Evolutionary conservation across 345 rosid species (phyloP).

Genomic region (Brassica nigra): DNA sequence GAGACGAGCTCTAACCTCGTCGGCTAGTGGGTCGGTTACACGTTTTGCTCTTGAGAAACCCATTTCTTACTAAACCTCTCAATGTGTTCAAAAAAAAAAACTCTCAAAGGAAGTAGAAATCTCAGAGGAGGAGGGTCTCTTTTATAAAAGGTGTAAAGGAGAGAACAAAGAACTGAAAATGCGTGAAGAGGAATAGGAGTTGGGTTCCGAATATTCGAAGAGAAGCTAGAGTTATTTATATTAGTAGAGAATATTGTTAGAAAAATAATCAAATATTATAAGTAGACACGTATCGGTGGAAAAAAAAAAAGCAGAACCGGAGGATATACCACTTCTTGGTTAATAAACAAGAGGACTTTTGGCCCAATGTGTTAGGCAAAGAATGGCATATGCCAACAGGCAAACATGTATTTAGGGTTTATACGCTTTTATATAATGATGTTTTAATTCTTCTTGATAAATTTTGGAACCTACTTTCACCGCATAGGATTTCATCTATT

Average conservation of each 20-base stretch:
- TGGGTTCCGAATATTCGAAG: conserved; percentile 37
- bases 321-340: conserved; percentile 27
- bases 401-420: conserved; percentile 16
- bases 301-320: conserved; percentile 24
- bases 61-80: background rate
- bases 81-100: background rate
- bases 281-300: conserved; percentile 15
- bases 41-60: conserved; percentile 50
- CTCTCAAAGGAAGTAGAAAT: no score
- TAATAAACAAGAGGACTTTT: conserved; percentile 25
- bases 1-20: conserved; percentile 67
- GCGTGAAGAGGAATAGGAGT: conserved; percentile 11
- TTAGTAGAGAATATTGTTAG: background rate
- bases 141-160: conserved; percentile 7
- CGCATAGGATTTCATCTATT: no score
- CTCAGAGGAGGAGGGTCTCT: background rate
- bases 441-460: background rate
- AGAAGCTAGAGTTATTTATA: conserved; percentile 9
- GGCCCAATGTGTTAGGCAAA: conserved; percentile 21
- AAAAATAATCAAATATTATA: background rate
- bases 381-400: conserved; percentile 32
- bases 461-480: background rate
- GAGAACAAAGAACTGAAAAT: background rate
- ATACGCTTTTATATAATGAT: background rate
- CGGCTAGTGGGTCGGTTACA: conserved; percentile 64